Percentiles rank a stretch among this genome's conserved stretches.
Evolutionary conservation across 1,139 yeast genomes (phyloP).

Genomic region (Pichia sp.): DNA sequence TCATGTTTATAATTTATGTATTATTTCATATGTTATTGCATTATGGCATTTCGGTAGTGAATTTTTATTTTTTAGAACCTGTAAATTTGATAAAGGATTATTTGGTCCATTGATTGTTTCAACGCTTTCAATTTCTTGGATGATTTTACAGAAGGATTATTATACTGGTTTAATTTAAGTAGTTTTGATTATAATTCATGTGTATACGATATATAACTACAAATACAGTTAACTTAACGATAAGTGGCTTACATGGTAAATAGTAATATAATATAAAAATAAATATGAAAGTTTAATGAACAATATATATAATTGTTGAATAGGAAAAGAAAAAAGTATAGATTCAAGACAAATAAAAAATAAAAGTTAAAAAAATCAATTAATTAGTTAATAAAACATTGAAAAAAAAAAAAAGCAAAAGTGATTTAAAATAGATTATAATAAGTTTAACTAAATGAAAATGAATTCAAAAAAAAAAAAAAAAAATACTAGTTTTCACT

Average conservation of each 20-base stretch:
- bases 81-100: constrained; percentile 81
- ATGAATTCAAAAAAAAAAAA: no score
- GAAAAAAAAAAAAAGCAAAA: neutral
- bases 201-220: no score
- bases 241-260: no score
- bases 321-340: neutral
- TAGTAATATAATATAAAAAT: neutral
- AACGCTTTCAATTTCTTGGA: constrained; percentile 40
- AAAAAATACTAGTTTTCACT: neutral
- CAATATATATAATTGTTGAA: neutral
- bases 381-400: neutral
- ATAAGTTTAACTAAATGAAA: no score
- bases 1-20: constrained; percentile 69
- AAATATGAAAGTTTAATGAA: neutral
- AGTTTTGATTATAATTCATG: neutral
- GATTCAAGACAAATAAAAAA: no score
- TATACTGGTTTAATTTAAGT: constrained; percentile 22
- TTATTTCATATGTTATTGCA: constrained; percentile 81
- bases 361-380: neutral
- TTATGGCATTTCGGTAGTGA: constrained; percentile 77
- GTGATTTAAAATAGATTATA: no score
- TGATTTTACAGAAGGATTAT: constrained; percentile 36
- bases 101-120: constrained; percentile 77
- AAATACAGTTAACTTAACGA: no score
- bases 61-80: constrained; percentile 72